These are phyloP conservation scores for Stagonosporopsis cucurbitacearum DNA, from an alignment of 2,329 filamentous ascomycete genomes.

Conservation along the genomic window DNA sequence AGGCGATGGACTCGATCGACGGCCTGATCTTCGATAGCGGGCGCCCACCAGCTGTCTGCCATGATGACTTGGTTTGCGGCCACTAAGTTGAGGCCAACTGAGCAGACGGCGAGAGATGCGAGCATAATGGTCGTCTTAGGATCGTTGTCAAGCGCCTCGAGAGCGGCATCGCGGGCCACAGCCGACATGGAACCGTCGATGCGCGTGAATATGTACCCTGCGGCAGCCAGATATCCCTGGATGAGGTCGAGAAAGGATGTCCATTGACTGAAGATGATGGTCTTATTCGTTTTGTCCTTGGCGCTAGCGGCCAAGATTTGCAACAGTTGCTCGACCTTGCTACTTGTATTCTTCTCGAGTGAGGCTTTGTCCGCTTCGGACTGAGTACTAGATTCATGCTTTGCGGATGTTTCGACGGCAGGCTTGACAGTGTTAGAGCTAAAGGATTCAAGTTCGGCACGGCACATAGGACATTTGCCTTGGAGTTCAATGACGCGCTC, in stretches of 20 bases:
- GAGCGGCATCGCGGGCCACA: conserved; percentile 72
- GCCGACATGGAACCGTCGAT: conserved; percentile 83
- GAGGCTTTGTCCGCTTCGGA: conserved; percentile 64
- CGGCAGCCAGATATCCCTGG: conserved; percentile 68
- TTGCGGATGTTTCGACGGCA: conserved; percentile 57
- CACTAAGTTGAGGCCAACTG: conserved; percentile 84
- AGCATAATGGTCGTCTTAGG: conserved; percentile 75
- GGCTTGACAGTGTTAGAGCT: conserved; percentile 67
- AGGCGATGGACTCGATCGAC: conserved; percentile 86
- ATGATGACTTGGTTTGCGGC: conserved; percentile 86
- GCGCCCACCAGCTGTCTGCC: conserved; percentile 87
- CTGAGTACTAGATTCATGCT: conserved; percentile 28
- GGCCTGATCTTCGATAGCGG: conserved; percentile 90
- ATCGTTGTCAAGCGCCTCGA: conserved; percentile 71
- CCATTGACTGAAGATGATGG: conserved; percentile 80
- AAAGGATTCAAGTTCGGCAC: conserved; percentile 64
- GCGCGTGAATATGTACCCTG: conserved; percentile 69
- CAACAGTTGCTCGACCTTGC: conserved; percentile 81
- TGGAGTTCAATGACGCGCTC: conserved; percentile 75
- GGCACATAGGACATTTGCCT: conserved; percentile 84
- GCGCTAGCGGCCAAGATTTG: conserved; percentile 75
- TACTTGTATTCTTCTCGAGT: conserved; percentile 62
- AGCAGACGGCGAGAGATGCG: conserved; percentile 81
- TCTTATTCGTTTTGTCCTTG: conserved; percentile 66
- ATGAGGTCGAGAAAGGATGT: conserved; percentile 76